Base-by-base conservation (phyloP, 2,329 filamentous ascomycete species). In the Thelonectria blattea region DNA sequence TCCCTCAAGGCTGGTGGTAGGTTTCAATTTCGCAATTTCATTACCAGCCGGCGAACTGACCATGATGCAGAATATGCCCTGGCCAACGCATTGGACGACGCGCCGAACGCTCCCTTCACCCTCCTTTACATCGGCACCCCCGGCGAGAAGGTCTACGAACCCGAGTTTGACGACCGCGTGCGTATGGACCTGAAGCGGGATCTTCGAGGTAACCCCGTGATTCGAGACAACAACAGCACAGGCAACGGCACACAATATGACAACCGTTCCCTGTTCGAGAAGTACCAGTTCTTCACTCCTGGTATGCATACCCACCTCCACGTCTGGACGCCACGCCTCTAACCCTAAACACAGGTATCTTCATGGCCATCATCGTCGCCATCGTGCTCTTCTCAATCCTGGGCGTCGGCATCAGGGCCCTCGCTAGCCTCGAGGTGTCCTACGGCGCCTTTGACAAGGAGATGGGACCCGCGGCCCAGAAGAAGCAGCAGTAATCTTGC, bases 391-490 rank as follows among this genome's bases (percentile, higher is more conserved):
- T 96, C 62, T 80, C 86, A 27, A 93, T 98, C 67, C 80, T 97
- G 6, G 89, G 89, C 66, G 88, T 93, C 58, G 95, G 90, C 14
- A 79, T 98, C 56, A 86, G 78, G 61, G 93, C 91, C 14, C 82
- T 98, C 12, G 81, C 85, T 7, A 94, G 92, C 67, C 83, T 99
- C 17, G 84, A 97, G 75, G 92, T 98, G 30, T 91, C 92, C 1
- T 98, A 98, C 75, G 92, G 91, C 64, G 93, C 95, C 2, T 99
- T 98, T 74, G 94, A 96, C 74, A 97, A 97, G 82, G 94, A 97
- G 69, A 96, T 92, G 83, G 92, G 93, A 0, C 91, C 92, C n/a
- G 83, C 88, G 39, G 90, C 90, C 32, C 91, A 96, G 78, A 96
- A 93, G 86, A 96, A 92, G 81, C 74, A 78, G 64, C 68, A 77